phyloP scores from a whole-genome alignment of 2,329 filamentous ascomycete genomes.

The Trichothecium roseum region DNA sequence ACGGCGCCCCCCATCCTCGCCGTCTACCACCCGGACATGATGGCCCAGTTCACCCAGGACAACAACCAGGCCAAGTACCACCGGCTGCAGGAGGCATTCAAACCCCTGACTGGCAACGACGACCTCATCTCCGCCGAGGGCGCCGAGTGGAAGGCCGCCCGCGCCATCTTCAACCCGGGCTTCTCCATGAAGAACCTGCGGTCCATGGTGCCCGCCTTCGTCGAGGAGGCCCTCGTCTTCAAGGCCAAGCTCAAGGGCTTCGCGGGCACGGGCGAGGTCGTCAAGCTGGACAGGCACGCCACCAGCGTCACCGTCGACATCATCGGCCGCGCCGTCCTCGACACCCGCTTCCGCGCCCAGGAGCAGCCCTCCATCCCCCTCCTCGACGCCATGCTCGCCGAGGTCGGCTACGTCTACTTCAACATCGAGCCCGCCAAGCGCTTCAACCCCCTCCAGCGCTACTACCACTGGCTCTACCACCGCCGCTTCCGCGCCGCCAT shows the following conservation, averaged over 20 bases:
- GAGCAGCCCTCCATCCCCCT: conserved; percentile 2
- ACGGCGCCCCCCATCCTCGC: conserved; percentile 13
- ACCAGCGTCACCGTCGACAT: conserved; percentile 10
- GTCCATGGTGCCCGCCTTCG: conserved; percentile 11
- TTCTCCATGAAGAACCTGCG: conserved; percentile 12
- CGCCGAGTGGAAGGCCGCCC: conserved; percentile 13
- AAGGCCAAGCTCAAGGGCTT: conserved; percentile 5
- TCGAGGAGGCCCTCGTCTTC: conserved; percentile 12
- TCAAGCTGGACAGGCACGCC: conserved; percentile 10
- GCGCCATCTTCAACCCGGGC: conserved; percentile 13
- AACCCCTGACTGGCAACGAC: conserved; percentile 8
- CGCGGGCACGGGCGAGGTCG: conserved; percentile 5
- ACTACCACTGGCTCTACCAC: conserved; percentile 2
- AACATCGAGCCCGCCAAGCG: conserved; percentile 1
- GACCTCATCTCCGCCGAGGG: conserved; percentile 13
- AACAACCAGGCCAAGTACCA: conserved; percentile 11
- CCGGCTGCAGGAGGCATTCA: conserved; percentile 4
- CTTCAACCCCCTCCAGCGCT: conserved; percentile 1
- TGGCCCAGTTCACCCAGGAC: conserved; percentile 11
- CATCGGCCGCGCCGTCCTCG: conserved; percentile 11
- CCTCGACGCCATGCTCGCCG: conserved; percentile 5
- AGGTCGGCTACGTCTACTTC: not conserved
- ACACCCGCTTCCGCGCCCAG: conserved; percentile 8
- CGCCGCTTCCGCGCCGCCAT: conserved; percentile 1
- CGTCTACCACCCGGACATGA: conserved; percentile 13